Percentiles rank a stretch among this genome's conserved stretches.
phyloP scores from a whole-genome alignment of 257 asterid species.

The Galeopsis tetrahit region DNA sequence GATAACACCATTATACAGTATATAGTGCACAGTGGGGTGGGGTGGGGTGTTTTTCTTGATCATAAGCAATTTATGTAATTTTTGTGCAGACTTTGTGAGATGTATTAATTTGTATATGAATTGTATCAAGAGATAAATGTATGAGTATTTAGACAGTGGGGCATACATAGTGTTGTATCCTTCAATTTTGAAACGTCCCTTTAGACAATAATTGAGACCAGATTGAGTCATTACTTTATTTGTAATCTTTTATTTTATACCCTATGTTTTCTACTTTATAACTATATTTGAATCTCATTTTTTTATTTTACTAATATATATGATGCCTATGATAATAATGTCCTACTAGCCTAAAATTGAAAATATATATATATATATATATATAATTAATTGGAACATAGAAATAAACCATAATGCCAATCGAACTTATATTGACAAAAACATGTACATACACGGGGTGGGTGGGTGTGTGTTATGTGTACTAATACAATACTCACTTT shows the following conservation, averaged over 20 bases:
- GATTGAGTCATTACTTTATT: background rate
- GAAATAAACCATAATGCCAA: no score
- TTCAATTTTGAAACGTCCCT: constrained; percentile 4
- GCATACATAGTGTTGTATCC: background rate
- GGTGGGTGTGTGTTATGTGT: no score
- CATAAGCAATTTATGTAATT: background rate
- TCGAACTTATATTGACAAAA: no score
- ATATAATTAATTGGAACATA: no score
- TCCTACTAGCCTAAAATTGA: background rate
- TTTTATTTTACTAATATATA: background rate
- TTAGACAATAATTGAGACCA: background rate
- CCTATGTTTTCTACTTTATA: no score
- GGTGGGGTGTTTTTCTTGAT: background rate
- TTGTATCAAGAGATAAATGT: background rate
- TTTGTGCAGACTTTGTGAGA: constrained; percentile 1
- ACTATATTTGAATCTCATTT: background rate
- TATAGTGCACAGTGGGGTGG: no score
- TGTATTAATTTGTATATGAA: background rate
- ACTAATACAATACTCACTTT: no score
- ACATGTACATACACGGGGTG: no score
- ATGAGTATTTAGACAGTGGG: background rate
- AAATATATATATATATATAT: no score
- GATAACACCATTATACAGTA: no score
- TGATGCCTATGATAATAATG: no score
- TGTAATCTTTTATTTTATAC: no score